Conservation (phyloP, 2,329 filamentous ascomycete genomes). For the Sphaerulina vaccinii region DNA sequence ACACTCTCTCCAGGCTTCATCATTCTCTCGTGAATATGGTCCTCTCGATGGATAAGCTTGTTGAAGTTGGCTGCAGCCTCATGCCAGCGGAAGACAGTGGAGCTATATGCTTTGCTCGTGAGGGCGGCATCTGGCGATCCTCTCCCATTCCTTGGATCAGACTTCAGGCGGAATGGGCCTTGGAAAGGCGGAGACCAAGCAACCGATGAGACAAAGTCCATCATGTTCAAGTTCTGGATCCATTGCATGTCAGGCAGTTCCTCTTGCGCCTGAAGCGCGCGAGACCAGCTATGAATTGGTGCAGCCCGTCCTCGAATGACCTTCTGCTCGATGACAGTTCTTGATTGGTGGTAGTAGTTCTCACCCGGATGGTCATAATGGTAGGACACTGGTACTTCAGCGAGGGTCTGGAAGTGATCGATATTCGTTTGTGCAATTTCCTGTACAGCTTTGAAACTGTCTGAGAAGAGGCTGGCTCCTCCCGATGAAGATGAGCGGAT, state of each 20-base stretch:
- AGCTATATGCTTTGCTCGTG: not conserved
- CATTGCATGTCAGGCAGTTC: not conserved
- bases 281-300: not conserved
- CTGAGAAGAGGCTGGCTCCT: slow-evolving; percentile 83
- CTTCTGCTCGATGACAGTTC: slow-evolving; percentile 29
- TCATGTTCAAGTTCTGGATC: slow-evolving; percentile 9
- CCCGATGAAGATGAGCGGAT: slow-evolving; percentile 75
- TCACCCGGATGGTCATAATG: slow-evolving; percentile 35
- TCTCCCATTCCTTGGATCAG: not conserved
- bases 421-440: slow-evolving; percentile 29
- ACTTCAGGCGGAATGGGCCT: slow-evolving; percentile 30
- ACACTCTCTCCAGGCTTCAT: slow-evolving; percentile 82
- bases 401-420: slow-evolving; percentile 19
- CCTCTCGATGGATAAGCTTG: slow-evolving; percentile 54
- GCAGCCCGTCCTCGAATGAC: not conserved
- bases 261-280: not conserved
- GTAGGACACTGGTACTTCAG: slow-evolving; percentile 48
- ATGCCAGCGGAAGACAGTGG: slow-evolving; percentile 43
- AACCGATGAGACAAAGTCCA: slow-evolving; percentile 32
- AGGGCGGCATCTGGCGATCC: not conserved
- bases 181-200: slow-evolving; percentile 42
- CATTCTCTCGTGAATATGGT: slow-evolving; percentile 67
- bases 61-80: slow-evolving; percentile 58
- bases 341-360: slow-evolving; percentile 42
- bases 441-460: slow-evolving; percentile 63